These are phyloP conservation scores for Nasturtium officinale DNA, from an alignment of 345 rosid species.

Conservation along the genomic window DNA sequence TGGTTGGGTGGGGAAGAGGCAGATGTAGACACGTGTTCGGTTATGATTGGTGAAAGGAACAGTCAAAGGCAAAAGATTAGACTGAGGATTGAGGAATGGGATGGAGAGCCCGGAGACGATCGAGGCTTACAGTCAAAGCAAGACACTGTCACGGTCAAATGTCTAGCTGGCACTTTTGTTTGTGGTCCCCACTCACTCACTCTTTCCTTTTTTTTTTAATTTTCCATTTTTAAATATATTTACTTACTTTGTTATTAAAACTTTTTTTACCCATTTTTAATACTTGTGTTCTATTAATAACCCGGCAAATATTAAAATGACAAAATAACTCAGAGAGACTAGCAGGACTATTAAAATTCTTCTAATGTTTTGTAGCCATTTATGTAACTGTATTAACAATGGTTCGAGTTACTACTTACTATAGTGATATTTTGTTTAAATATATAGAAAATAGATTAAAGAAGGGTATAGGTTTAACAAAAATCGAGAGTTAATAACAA, in stretches of 20 bases:
- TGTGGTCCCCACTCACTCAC: constrained; percentile 34
- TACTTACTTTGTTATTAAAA: background rate
- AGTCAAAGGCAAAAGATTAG: constrained; percentile 41
- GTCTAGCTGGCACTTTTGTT: constrained; percentile 41
- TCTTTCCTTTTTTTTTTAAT: background rate
- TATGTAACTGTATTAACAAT: no score
- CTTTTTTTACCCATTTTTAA: background rate
- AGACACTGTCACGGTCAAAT: constrained; percentile 46
- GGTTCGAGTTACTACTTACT: background rate
- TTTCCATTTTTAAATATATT: background rate
- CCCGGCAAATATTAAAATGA: background rate
- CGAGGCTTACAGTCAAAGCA: constrained; percentile 44
- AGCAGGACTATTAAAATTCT: background rate
- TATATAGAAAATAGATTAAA: background rate
- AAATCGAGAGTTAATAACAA: constrained; percentile 20
- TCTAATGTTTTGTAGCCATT: background rate
- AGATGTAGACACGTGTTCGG: constrained; percentile 29
- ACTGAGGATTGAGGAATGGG: constrained; percentile 3
- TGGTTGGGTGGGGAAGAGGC: constrained; percentile 16
- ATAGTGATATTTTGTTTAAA: background rate
- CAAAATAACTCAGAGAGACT: background rate
- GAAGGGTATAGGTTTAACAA: background rate
- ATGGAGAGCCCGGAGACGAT: constrained; percentile 20
- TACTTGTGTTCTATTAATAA: background rate
- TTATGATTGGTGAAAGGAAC: constrained; percentile 18